A percentile compares a stretch with the other conserved stretches of the same genome.
phyloP scores from a whole-genome alignment of 148 eudicot genomes.

The Fallopia convolvulus region DNA sequence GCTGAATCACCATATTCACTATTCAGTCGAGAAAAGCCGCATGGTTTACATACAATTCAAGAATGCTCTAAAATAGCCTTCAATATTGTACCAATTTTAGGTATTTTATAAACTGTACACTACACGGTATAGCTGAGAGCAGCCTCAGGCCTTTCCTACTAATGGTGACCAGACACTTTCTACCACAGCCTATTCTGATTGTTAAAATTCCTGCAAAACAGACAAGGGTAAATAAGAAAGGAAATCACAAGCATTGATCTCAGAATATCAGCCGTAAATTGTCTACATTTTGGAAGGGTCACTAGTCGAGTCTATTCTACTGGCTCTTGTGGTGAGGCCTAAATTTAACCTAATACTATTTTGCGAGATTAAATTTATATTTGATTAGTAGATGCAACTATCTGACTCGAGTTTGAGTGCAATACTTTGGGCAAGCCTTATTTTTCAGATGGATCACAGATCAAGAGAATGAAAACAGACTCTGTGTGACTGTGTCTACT shows the following conservation, averaged over 20 bases:
- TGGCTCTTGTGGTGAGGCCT: neutral
- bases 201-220: slow-evolving; percentile 6
- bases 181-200: neutral
- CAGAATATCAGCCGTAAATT: neutral
- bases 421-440: too few species aligned
- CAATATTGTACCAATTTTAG: too few species aligned
- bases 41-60: neutral
- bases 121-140: neutral
- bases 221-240: neutral
- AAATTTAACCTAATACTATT: too few species aligned
- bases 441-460: too few species aligned
- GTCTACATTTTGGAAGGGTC: too few species aligned
- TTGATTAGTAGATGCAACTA: too few species aligned
- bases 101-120: neutral
- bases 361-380: too few species aligned
- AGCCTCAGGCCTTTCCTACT: neutral
- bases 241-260: neutral
- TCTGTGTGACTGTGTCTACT: too few species aligned
- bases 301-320: neutral
- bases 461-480: too few species aligned
- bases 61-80: neutral
- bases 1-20: neutral
- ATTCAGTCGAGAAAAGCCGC: neutral
- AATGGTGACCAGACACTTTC: neutral
- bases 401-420: too few species aligned